Conservation (phyloP, 2,329 filamentous ascomycete genomes). For the Gyromitra esculenta region DNA sequence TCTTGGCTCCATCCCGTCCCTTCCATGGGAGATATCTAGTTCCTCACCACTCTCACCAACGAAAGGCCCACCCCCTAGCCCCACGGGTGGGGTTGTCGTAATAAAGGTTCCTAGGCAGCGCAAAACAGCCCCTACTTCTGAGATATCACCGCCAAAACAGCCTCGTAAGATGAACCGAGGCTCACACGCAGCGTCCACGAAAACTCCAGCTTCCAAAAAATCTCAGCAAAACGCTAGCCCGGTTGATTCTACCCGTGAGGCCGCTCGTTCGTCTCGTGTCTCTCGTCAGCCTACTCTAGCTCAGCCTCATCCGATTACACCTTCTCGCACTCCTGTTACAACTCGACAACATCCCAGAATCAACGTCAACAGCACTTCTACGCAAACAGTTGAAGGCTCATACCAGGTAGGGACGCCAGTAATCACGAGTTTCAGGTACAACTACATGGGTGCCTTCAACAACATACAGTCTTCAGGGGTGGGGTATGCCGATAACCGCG, state of each 20-base stretch:
- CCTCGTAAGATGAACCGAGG: background rate
- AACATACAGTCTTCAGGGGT: conserved; percentile 28
- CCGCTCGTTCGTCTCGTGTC: background rate
- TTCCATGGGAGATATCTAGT: conserved; percentile 15
- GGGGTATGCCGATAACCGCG: conserved; percentile 33
- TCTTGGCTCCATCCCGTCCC: conserved; percentile 21
- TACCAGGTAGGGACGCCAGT: background rate
- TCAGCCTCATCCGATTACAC: background rate
- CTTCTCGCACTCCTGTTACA: conserved; percentile 8
- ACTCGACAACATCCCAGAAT: background rate
- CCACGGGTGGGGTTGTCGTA: background rate
- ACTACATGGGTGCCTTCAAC: conserved; percentile 45
- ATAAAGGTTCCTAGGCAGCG: conserved; percentile 8
- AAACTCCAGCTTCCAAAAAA: background rate
- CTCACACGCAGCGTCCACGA: background rate
- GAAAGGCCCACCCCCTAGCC: conserved; percentile 4
- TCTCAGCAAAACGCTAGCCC: background rate
- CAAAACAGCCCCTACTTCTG: background rate
- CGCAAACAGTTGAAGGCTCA: background rate
- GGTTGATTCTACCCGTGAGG: background rate
- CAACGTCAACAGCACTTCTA: background rate
- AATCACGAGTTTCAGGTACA: conserved; percentile 22
- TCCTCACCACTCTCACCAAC: conserved; percentile 19
- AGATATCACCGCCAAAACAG: background rate
- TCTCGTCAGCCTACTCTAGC: conserved; percentile 1